Base-by-base conservation (phyloP, 2,329 filamentous ascomycete species). In the Xylariaceae sp. region DNA sequence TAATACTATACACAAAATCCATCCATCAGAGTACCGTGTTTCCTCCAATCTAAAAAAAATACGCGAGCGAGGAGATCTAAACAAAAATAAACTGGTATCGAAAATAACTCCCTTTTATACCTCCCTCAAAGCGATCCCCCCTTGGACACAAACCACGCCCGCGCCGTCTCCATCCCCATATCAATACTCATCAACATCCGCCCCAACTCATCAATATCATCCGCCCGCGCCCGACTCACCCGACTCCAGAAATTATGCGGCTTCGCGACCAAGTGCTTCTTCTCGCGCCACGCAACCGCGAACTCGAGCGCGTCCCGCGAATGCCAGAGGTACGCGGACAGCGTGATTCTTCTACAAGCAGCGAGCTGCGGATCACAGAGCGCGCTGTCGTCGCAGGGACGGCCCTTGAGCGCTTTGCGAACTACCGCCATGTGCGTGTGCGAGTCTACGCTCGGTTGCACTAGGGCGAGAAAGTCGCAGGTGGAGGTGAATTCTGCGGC, bases 291-390 rank as follows among this genome's bases (percentile, higher is more conserved):
- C 8, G 64, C 64, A 49, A 61, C 44, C 35, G 64, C 64, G 30
- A 66, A 66, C 8, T 54, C 56, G 51, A 62, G 48, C 8, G 62
- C 30, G 11, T 65, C 63, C 2, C 57, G 55, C 11, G 64, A 56
- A n/a, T 53, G 48, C 64, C 64, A 66, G 1, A 66, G 54, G 30
- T 65, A 61, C n/a, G 64, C 58, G 1, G 64, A 66, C n/a, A 66
- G 54, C 49, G 63, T 66, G 15, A 66, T 52, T 41, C 49, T 47
- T 4, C 53, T 57, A 56, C 64, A 65, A 47, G 61, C 53, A 4
- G 56, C 5, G 48, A 63, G 9, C 2, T 56, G 51, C 1, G 55
- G 1, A 6, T 63, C 49, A 50, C 59, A 66, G 2, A 8, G 8
- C 35, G 11, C 18, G 23, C 37, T 48, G 5, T 13, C 30, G 37